These are phyloP conservation scores for Coemansia sp. DNA, from an alignment of 192 early-diverging fungal species.

Conservation along the genomic window DNA sequence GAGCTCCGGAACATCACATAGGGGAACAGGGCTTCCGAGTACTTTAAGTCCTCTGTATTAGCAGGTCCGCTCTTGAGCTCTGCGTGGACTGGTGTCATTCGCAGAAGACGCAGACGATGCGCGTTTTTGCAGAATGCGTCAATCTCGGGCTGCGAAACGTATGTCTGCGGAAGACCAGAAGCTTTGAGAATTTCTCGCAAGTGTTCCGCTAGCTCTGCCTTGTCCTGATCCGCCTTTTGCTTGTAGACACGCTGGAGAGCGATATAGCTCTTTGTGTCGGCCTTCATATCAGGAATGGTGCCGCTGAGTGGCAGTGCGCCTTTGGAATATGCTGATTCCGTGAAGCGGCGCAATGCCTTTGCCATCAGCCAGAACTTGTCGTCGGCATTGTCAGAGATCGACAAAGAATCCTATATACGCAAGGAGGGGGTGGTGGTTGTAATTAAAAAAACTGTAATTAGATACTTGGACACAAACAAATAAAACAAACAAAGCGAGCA, in stretches of 20 bases:
- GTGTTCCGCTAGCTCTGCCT: conserved; percentile 50
- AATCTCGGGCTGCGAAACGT: conserved; percentile 64
- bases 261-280: conserved; percentile 87
- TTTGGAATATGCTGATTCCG: conserved; percentile 62
- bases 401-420: not conserved
- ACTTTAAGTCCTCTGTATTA: not conserved
- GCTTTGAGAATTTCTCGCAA: conserved; percentile 54
- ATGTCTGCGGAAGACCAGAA: conserved; percentile 56
- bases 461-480: not conserved
- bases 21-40: conserved; percentile 15
- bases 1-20: conserved; percentile 40
- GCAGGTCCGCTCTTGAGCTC: conserved; percentile 16
- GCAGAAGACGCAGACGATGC: conserved; percentile 64
- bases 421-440: not conserved
- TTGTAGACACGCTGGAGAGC: conserved; percentile 82
- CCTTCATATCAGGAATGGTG: conserved; percentile 94
- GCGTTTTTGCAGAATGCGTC: conserved; percentile 85
- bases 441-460: not conserved
- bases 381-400: not conserved
- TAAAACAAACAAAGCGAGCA: not conserved
- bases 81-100: conserved; percentile 26
- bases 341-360: conserved; percentile 76
- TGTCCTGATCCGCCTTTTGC: conserved; percentile 73
- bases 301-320: conserved; percentile 83
- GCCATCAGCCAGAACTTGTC: conserved; percentile 85